phyloP scores from a whole-genome alignment of 192 early-diverging fungal species.

The Allomyces macrogynus region DNA sequence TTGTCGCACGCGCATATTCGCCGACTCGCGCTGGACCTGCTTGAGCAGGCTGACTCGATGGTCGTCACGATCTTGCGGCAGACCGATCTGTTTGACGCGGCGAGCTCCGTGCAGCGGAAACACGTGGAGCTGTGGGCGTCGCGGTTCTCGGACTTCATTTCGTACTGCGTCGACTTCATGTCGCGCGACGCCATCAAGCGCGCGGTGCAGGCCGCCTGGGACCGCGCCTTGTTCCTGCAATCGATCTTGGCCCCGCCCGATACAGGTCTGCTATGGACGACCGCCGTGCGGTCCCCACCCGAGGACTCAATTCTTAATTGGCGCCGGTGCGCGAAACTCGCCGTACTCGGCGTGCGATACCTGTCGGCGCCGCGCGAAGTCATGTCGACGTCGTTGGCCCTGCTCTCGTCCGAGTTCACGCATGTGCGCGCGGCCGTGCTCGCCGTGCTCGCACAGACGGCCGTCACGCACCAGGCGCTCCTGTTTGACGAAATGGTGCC shows the following conservation, averaged over 20 bases:
- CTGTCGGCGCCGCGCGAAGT: background rate
- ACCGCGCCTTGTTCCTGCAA: background rate
- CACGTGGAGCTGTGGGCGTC: background rate
- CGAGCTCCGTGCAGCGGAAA: background rate
- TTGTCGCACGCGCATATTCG: constrained; percentile 32
- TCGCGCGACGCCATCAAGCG: background rate
- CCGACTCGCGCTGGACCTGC: constrained; percentile 32
- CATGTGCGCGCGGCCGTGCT: background rate
- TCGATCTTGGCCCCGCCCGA: background rate
- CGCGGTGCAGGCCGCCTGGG: background rate
- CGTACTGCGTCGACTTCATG: background rate
- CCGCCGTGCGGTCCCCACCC: background rate
- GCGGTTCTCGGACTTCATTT: background rate
- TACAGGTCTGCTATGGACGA: background rate
- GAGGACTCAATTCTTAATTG: background rate
- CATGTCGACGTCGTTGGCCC: background rate
- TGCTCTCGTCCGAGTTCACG: background rate
- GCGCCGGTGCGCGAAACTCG: background rate
- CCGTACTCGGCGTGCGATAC: background rate
- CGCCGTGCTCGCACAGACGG: background rate
- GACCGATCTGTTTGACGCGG: background rate
- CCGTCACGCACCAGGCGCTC: background rate
- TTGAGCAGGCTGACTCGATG: constrained; percentile 19
- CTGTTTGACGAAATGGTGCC: background rate
- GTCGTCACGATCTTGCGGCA: background rate